Evolutionary conservation across 2,329 filamentous ascomycete genomes (phyloP), one percentile per base, ranked within the genome.

Genomic region (Corniculantispora saksenae): DNA sequence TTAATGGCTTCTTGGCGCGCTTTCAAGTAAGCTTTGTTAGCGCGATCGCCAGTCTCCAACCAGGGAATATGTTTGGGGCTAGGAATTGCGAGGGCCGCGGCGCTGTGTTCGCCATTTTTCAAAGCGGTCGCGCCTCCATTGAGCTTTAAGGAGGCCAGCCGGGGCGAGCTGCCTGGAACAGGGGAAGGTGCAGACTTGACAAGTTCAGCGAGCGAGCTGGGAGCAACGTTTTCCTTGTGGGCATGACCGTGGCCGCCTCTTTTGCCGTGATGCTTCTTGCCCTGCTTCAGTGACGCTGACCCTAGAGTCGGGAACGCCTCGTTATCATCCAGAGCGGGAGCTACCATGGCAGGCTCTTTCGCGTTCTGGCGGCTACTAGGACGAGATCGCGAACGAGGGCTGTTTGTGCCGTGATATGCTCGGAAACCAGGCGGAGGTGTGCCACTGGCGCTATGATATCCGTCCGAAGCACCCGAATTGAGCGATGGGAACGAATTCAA

Each of bases 1-100:
- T 97, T 97, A 76, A 99, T 97, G 65, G 95, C 95, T 79, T 98
- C 94, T 73, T 94, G 91, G 61, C 95, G 90, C 70, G 94, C 93
- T 80, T 97, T 97, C 70, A 99, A 86, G 76, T 99, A 99, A 27
- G 93, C 90, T 78, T 94, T 93, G 77, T 99, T 98, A 69, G 92
- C 92, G 68, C 87, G 88, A 61, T 94, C 89, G 25, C 95, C 95
- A 2, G 95, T 98, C 78, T 97, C 94, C 4, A 98, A 81, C 95
- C 95, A 99, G 0, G 95, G 95, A 55, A 99, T 93, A 71, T 97
- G 91, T 74, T 95, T 93, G 12, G 95, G 95, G 65, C 89, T 88
- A 21, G 92, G 86, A 64, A 99, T 98, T 2, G 92, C 89, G 75
- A 92, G 89, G 19, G 93, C 91, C 35, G 93, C 89, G 29, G 87